A percentile compares a stretch with the other conserved stretches of the same genome.
Conservation (phyloP, 192 early-diverging fungal genomes). For the Coemansia sp. region DNA sequence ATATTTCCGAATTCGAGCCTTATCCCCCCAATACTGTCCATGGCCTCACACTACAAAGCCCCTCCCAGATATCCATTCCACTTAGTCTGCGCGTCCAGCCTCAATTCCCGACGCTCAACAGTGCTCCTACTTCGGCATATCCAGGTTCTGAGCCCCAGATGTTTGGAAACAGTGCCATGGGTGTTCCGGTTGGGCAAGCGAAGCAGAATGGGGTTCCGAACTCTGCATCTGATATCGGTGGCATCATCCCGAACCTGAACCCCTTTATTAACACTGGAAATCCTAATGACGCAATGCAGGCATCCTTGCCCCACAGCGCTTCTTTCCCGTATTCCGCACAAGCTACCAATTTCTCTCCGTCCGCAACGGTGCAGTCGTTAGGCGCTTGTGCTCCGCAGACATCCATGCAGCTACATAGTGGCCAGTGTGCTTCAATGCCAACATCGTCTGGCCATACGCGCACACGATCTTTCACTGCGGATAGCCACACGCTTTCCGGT, state of each 20-base stretch:
- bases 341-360: background rate
- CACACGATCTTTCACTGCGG: conserved; percentile 32
- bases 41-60: conserved; percentile 41
- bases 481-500: conserved; percentile 19
- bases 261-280: background rate
- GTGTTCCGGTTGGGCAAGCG: conserved; percentile 25
- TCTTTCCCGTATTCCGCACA: background rate
- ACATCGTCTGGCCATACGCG: conserved; percentile 7
- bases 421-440: background rate
- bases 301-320: background rate
- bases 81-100: conserved; percentile 22
- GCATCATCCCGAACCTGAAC: background rate
- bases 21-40: conserved; percentile 23
- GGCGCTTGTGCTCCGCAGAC: background rate
- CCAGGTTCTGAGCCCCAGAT: conserved; percentile 5
- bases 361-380: background rate
- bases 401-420: conserved; percentile 9
- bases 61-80: conserved; percentile 46
- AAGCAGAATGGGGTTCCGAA: background rate
- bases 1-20: conserved; percentile 21
- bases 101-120: conserved; percentile 6
- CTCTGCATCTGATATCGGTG: background rate
- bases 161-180: conserved; percentile 40
- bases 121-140: conserved; percentile 1
- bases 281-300: background rate